phyloP scores from a whole-genome alignment of 805 yeast genomes.

The Candida pseudofarinosa region DNA sequence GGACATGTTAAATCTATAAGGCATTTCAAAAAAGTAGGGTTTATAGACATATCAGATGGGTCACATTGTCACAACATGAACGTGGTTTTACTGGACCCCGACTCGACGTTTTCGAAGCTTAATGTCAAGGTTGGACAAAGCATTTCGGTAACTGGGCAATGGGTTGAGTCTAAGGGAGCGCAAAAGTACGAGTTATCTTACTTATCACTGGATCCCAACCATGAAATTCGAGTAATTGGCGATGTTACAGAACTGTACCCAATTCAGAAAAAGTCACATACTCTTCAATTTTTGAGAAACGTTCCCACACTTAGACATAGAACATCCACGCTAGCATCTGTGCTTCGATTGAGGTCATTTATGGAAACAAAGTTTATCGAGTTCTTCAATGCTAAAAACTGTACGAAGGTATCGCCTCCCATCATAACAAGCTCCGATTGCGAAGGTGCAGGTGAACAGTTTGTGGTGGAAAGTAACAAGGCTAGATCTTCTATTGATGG shows the following conservation, averaged over 20 bases:
- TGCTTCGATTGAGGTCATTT: constrained; percentile 69
- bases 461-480: constrained; percentile 43
- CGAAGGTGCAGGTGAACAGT: constrained; percentile 96
- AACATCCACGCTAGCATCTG: constrained; percentile 58
- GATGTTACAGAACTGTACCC: constrained; percentile 65
- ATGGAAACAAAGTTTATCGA: constrained; percentile 51
- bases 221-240: constrained; percentile 51
- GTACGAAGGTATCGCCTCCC: constrained; percentile 81
- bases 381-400: constrained; percentile 52
- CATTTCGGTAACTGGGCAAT: constrained; percentile 27
- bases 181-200: constrained; percentile 31
- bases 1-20: constrained; percentile 74
- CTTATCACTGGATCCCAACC: constrained; percentile 22
- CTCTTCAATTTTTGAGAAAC: constrained; percentile 62
- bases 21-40: constrained; percentile 69
- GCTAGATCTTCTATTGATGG: constrained; percentile 9
- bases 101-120: constrained; percentile 14
- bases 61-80: constrained; percentile 51
- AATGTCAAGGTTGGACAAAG: constrained; percentile 48
- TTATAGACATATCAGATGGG: constrained; percentile 81
- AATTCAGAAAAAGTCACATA: constrained; percentile 73
- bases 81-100: constrained; percentile 37
- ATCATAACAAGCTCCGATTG: constrained; percentile 85
- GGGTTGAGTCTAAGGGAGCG: constrained; percentile 29
- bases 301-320: constrained; percentile 78